Conservation (phyloP, 2,329 filamentous ascomycete species). For the Cephalotrichum gorgonifer region DNA sequence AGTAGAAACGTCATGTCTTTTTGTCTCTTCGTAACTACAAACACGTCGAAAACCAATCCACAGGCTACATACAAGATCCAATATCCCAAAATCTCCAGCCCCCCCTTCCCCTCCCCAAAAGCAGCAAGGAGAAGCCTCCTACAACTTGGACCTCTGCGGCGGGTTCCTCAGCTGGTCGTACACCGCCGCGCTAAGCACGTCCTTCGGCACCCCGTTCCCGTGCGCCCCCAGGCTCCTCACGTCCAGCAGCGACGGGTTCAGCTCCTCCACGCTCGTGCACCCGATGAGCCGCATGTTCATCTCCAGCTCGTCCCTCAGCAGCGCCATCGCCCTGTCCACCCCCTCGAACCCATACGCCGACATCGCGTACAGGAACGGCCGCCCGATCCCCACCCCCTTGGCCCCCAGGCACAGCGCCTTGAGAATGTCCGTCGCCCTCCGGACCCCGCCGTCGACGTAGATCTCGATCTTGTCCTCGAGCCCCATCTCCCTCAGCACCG, state of each 20-base stretch:
- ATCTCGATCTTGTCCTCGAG: conserved; percentile 73
- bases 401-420: conserved; percentile 92
- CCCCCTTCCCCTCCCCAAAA: neutral
- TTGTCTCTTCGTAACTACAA: too few species aligned
- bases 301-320: conserved; percentile 93
- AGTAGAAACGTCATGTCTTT: too few species aligned
- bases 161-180: conserved; percentile 46
- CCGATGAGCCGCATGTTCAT: conserved; percentile 98
- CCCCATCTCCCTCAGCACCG: conserved; percentile 63
- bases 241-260: conserved; percentile 76
- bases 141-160: conserved; percentile 33
- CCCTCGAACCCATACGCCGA: conserved; percentile 78
- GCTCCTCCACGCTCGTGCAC: conserved; percentile 59
- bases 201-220: conserved; percentile 34
- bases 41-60: too few species aligned
- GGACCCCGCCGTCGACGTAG: conserved; percentile 82
- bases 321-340: conserved; percentile 84
- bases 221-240: conserved; percentile 54
- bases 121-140: too few species aligned
- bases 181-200: conserved; percentile 34
- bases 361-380: conserved; percentile 96
- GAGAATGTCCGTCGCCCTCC: conserved; percentile 85
- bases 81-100: too few species aligned
- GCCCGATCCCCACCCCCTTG: conserved; percentile 83
- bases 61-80: too few species aligned